A percentile compares a stretch with the other conserved stretches of the same genome.
Evolutionary conservation across 331 rosid genomes (phyloP).

Genomic region (Quercus tomentella): DNA sequence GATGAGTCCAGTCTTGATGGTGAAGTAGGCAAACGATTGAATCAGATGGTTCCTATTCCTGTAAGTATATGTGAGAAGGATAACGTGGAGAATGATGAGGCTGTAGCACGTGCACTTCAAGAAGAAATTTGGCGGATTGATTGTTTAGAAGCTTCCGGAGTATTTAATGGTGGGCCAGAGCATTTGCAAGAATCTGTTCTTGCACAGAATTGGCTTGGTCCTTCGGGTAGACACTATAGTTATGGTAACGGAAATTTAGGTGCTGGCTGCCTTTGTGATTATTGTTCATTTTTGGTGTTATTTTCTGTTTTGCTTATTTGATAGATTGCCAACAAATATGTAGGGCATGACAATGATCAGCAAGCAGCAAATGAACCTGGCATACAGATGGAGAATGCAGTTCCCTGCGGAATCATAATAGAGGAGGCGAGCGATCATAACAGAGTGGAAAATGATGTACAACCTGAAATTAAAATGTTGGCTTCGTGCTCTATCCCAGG

Average conservation of each 20-base stretch:
- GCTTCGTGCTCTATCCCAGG: conserved; percentile 35
- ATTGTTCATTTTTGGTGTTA: conserved; percentile 8
- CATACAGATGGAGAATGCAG: conserved; percentile 26
- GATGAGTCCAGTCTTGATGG: conserved; percentile 83
- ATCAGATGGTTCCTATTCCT: conserved; percentile 82
- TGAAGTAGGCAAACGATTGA: conserved; percentile 85
- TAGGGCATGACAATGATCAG: conserved; percentile 42
- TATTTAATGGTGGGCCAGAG: conserved; percentile 36
- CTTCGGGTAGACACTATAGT: conserved; percentile 40
- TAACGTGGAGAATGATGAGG: conserved; percentile 71
- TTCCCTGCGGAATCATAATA: neutral
- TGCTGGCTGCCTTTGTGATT: conserved; percentile 10
- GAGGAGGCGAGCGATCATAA: conserved; percentile 21
- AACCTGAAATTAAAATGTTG: conserved; percentile 29
- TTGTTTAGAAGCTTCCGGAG: conserved; percentile 44
- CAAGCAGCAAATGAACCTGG: conserved; percentile 23
- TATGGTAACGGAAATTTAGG: conserved; percentile 31
- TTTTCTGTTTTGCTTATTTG: conserved; percentile 12
- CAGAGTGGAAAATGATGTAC: conserved; percentile 25
- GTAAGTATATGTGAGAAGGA: conserved; percentile 31
- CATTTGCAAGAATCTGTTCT: conserved; percentile 48
- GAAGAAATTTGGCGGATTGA: conserved; percentile 71
- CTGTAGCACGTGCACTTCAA: conserved; percentile 83
- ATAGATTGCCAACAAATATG: conserved; percentile 25
- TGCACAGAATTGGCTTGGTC: conserved; percentile 65